Conservation (phyloP, 331 rosid genomes). For the Rosa hybrid region DNA sequence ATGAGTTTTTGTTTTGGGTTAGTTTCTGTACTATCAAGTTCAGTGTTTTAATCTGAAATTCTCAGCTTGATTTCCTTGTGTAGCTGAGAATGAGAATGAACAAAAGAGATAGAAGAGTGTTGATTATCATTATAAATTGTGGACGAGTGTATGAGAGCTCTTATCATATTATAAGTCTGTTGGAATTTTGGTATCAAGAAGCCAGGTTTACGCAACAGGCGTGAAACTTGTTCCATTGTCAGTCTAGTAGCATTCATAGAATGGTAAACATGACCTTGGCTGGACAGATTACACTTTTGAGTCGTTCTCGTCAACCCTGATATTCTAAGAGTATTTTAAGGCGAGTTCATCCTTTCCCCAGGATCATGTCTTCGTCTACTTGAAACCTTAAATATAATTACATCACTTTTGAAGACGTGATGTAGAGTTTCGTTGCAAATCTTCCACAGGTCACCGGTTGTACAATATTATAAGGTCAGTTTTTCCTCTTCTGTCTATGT, state of each 20-base stretch:
- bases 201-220: background rate
- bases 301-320: slow-evolving; percentile 3
- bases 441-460: background rate
- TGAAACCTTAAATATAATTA: background rate
- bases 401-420: background rate
- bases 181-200: background rate
- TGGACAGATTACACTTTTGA: background rate
- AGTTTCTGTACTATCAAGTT: background rate
- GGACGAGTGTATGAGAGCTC: background rate
- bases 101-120: background rate
- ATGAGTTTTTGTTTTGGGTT: background rate
- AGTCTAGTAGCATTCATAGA: background rate
- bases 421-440: no score
- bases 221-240: background rate
- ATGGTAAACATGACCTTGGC: background rate
- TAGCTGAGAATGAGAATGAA: background rate
- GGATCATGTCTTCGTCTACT: background rate
- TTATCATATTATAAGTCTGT: background rate
- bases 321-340: background rate
- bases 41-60: no score
- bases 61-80: no score
- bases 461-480: background rate
- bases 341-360: background rate
- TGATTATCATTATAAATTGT: background rate
- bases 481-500: background rate